phyloP scores from a whole-genome alignment of 2,329 filamentous ascomycete species.

The Cercospora zeae-maydis region DNA sequence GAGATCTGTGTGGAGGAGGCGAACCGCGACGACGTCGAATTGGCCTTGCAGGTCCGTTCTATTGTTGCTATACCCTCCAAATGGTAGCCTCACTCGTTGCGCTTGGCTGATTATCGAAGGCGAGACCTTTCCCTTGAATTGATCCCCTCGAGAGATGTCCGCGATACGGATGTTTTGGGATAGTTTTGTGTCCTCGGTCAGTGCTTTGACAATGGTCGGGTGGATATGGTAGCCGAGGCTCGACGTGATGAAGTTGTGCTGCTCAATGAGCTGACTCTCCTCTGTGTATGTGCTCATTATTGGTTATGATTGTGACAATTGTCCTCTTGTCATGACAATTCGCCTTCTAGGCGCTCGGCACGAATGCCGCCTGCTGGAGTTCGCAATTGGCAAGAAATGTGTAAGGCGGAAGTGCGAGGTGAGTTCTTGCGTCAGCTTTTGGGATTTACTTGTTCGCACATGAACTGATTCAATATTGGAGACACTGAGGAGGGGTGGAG shows the following conservation, averaged over 20 bases:
- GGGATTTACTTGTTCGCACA: not conserved
- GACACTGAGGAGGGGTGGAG: not conserved
- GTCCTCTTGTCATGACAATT: not conserved
- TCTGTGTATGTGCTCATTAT: slow-evolving; percentile 1
- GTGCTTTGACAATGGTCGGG: slow-evolving; percentile 12
- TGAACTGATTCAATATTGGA: not conserved
- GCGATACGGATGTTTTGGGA: slow-evolving; percentile 6
- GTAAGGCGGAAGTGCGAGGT: not conserved
- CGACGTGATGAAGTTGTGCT: slow-evolving; percentile 19
- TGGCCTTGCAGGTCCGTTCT: slow-evolving; percentile 1
- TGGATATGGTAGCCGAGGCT: slow-evolving; percentile 20
- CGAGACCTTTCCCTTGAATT: not conserved
- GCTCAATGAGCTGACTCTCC: slow-evolving; percentile 11
- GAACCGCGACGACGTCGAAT: slow-evolving; percentile 22
- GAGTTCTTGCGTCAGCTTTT: not conserved
- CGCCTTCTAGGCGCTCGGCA: not conserved
- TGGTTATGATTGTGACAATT: not conserved
- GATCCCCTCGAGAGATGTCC: slow-evolving; percentile 9
- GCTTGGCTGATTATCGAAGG: not conserved
- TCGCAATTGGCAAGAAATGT: not conserved
- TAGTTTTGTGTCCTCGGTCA: not conserved
- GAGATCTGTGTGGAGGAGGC: slow-evolving; percentile 16
- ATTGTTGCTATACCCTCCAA: not conserved
- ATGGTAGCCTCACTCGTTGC: not conserved
- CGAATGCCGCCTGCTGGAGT: not conserved